Evolutionary conservation across 2,329 filamentous ascomycete species (phyloP), one percentile per base, ranked within the genome.

Genomic region (Graphiopsis chlorocephala): DNA sequence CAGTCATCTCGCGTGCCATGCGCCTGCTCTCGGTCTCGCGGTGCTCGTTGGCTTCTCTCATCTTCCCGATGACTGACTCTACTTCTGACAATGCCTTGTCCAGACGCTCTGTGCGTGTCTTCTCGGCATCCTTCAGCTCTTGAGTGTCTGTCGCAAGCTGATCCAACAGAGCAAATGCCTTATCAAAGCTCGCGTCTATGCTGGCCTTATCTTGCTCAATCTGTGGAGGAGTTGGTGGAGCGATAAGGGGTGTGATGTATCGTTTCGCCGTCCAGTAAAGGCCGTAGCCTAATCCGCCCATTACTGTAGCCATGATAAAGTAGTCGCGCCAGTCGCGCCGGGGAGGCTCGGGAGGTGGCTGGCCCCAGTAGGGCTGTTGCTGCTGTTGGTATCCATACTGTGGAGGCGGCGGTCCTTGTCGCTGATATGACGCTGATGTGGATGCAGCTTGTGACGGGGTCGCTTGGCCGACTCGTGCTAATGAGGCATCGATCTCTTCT

Each of bases 281-380:
- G 0, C 93, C 94, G 74, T 97, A 98, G 45, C 92, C 86, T 23
- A 97, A 89, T 57, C 93, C 92, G 64, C 93, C 90, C 68, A 96
- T 90, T 14, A 98, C 91, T 0, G 95, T 99, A 8, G 95, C 95
- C 92, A 98, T 97, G 78, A 99, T 98, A 79, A 99, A 99, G 91
- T 93, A 98, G 76, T 99, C 95, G 67, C 96, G 86, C 95, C 95
- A 99, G 79, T 99, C 95, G 74, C 95, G 85, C 75, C 88, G 89
- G 3, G 93, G 93, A 2, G 88, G 79, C 63, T 85, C 82, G 1
- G 84, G 84, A 3, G 85, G 82, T 8, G 83, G 84, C 69, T 84
- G 80, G 67, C 75, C 77, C 82, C 82, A 84, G 72, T 82, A 86
- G 71, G 81, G 84, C 53, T 66, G 67, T 68, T 78, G 77, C 55